Evolutionary conservation across 345 rosid genomes (phyloP).

Genomic region (Combretum micranthum): DNA sequence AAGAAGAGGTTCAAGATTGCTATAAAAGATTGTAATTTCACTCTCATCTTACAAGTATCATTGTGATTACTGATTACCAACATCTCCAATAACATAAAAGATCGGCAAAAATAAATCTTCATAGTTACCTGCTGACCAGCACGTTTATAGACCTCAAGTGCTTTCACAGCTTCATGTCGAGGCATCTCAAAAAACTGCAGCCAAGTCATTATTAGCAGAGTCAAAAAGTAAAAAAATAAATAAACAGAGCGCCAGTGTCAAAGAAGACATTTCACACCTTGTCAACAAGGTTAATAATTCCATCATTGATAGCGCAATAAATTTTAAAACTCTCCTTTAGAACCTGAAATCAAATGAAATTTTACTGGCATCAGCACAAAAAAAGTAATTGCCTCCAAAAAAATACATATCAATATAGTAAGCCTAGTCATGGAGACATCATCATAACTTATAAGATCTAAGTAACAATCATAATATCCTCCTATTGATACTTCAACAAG

Average conservation of each 20-base stretch:
- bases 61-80: neutral
- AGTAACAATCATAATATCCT: too few relatives aligned
- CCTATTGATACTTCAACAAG: too few relatives aligned
- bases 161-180: slow-evolving; percentile 80
- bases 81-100: slow-evolving; percentile 1
- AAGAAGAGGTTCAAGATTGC: neutral
- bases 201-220: slow-evolving; percentile 5
- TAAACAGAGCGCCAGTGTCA: neutral
- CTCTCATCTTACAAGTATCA: too few relatives aligned
- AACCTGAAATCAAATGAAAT: slow-evolving; percentile 45
- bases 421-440: too few relatives aligned
- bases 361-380: too few relatives aligned
- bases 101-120: neutral
- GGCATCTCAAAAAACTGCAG: slow-evolving; percentile 98
- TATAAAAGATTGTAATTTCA: too few relatives aligned
- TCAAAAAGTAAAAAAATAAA: slow-evolving; percentile 7
- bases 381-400: too few relatives aligned
- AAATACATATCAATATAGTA: too few relatives aligned
- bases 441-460: too few relatives aligned
- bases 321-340: slow-evolving; percentile 97
- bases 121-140: slow-evolving; percentile 82
- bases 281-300: slow-evolving; percentile 97
- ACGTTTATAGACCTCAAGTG: slow-evolving; percentile 78
- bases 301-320: slow-evolving; percentile 92
- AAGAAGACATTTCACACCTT: slow-evolving; percentile 42